Conservation (phyloP, 2,329 filamentous ascomycete species). For the Aureobasidium leucospermi region DNA sequence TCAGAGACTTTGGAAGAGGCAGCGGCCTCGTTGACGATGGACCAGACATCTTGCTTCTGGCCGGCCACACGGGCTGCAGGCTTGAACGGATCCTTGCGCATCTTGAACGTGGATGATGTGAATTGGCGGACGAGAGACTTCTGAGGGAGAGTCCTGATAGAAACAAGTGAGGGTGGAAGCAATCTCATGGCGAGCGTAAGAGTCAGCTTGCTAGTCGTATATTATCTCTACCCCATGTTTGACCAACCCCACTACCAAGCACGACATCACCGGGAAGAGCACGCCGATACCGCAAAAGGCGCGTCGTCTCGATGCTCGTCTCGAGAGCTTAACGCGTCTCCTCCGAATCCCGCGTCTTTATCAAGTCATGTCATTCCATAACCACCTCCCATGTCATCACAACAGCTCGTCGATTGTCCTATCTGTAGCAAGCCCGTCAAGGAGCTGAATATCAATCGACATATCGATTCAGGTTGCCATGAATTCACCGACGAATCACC, state of each 20-base stretch:
- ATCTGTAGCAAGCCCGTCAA: slow-evolving; percentile 71
- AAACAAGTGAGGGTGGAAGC: not conserved
- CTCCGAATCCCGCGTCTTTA: not conserved
- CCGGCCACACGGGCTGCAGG: slow-evolving; percentile 48
- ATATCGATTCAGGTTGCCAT: slow-evolving; percentile 79
- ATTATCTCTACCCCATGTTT: slow-evolving; percentile 5
- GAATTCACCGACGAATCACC: slow-evolving; percentile 54
- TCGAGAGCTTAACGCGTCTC: slow-evolving; percentile 3
- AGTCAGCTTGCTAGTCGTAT: not conserved
- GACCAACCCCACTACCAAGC: not conserved
- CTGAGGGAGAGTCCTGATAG: not conserved
- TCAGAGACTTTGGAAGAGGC: slow-evolving; percentile 56
- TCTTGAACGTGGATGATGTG: not conserved
- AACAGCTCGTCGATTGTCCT: slow-evolving; percentile 64
- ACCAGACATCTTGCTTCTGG: slow-evolving; percentile 54
- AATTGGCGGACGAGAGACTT: not conserved
- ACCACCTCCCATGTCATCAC: slow-evolving; percentile 9
- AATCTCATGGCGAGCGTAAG: not conserved
- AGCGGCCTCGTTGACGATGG: slow-evolving; percentile 61
- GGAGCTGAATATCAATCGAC: slow-evolving; percentile 71
- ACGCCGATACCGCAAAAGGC: slow-evolving; percentile 2
- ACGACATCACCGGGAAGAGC: not conserved
- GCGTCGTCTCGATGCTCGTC: not conserved
- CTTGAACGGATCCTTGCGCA: slow-evolving; percentile 39
- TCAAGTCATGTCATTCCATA: not conserved